Evolutionary conservation across 495 filamentous ascomycete species (phyloP).

Genomic region (Pyrenopolyporus hunteri): DNA sequence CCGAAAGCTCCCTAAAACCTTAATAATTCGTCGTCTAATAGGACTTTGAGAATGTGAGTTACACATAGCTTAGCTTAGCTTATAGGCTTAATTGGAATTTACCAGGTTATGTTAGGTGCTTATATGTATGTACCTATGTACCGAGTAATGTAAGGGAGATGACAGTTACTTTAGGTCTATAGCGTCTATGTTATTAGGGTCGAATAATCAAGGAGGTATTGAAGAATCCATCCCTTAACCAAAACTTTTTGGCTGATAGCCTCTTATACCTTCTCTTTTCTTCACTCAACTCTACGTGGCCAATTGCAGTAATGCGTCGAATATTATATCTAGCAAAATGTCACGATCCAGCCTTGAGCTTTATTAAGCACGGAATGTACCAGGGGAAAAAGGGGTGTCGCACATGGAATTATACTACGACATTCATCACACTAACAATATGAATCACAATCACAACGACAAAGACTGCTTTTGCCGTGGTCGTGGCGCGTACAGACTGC

Average conservation of each 20-base stretch:
- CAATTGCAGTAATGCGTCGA: not conserved
- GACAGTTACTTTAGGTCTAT: too few species aligned
- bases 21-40: slow-evolving; percentile 3
- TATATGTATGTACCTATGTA: too few species aligned
- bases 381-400: not conserved
- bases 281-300: not conserved
- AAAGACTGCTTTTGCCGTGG: not conserved
- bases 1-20: slow-evolving; percentile 19
- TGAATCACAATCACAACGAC: too few species aligned
- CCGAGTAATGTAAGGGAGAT: too few species aligned
- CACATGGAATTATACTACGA: not conserved
- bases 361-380: not conserved
- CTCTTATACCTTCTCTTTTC: too few species aligned
- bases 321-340: not conserved
- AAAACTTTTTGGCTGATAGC: not conserved
- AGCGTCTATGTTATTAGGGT: too few species aligned
- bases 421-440: too few species aligned
- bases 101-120: too few species aligned
- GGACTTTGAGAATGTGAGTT: not conserved
- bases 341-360: not conserved
- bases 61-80: not conserved
- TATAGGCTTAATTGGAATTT: not conserved
- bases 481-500: not conserved
- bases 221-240: not conserved
- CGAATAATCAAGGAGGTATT: not conserved